phyloP scores from a whole-genome alignment of 495 filamentous ascomycete genomes.

The Talaromyces proteolyticus region DNA sequence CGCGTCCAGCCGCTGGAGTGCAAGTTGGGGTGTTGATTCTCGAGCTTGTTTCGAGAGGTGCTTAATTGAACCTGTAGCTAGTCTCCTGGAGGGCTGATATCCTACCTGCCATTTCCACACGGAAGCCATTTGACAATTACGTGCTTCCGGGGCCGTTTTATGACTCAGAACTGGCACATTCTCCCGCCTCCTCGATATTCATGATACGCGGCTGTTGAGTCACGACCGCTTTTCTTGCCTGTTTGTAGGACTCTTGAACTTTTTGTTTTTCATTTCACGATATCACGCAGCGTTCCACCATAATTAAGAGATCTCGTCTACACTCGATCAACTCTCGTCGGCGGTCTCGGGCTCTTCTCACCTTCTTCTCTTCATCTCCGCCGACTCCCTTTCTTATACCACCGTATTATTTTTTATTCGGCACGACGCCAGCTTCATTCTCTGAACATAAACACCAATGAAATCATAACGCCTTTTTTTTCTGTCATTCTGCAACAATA shows the following conservation, averaged over 20 bases:
- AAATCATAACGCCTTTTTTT: slow-evolving; percentile 60
- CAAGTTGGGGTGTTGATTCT: slow-evolving; percentile 6
- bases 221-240: background rate
- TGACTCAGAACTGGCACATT: slow-evolving; percentile 4
- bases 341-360: slow-evolving; percentile 38
- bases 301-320: slow-evolving; percentile 20
- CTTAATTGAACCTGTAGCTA: slow-evolving; percentile 9
- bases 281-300: slow-evolving; percentile 42
- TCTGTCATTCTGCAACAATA: slow-evolving; percentile 44
- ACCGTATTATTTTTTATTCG: slow-evolving; percentile 21
- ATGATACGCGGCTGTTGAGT: slow-evolving; percentile 4
- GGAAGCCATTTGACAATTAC: slow-evolving; percentile 2
- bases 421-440: slow-evolving; percentile 33
- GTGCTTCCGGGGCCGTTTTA: background rate
- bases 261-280: slow-evolving; percentile 30
- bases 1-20: slow-evolving; percentile 11
- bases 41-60: slow-evolving; percentile 7
- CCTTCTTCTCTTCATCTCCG: slow-evolving; percentile 20
- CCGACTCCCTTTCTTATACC: slow-evolving; percentile 1
- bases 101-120: slow-evolving; percentile 15
- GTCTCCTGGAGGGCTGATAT: slow-evolving; percentile 10
- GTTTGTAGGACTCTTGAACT: background rate
- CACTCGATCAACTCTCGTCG: slow-evolving; percentile 21
- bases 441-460: slow-evolving; percentile 51
- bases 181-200: background rate